phyloP scores from a whole-genome alignment of 2,329 filamentous ascomycete species.

The Stylonectria norvegica region DNA sequence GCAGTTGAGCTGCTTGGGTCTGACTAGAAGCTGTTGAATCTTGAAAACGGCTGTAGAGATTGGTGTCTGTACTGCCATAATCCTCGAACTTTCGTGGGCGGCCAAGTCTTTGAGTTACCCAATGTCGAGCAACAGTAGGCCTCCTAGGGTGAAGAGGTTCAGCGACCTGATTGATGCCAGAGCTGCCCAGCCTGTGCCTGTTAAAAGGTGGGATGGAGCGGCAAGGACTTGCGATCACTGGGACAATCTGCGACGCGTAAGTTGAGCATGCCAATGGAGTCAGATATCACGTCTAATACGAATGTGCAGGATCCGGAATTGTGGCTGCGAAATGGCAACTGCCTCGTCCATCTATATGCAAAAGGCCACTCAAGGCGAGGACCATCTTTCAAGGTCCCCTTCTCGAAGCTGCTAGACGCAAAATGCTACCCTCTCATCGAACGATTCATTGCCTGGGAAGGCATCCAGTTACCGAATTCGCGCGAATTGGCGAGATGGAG shows the following conservation, averaged over 20 bases:
- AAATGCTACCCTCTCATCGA: conserved; percentile 61
- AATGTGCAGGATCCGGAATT: conserved; percentile 63
- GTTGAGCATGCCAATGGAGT: conserved; percentile 15
- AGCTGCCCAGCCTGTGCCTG: conserved; percentile 14
- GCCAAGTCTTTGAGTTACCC: too few relatives aligned
- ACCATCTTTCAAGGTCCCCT: conserved; percentile 65
- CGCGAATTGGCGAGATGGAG: conserved; percentile 33
- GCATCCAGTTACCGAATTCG: conserved; percentile 19
- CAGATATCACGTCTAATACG: background rate
- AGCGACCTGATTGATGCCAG: conserved; percentile 30
- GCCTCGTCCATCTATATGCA: conserved; percentile 66
- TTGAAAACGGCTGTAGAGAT: too few relatives aligned
- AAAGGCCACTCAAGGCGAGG: conserved; percentile 61
- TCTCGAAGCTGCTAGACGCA: conserved; percentile 53
- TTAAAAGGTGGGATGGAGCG: conserved; percentile 52
- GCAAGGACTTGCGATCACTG: conserved; percentile 42
- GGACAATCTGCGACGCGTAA: conserved; percentile 47
- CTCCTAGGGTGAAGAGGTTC: conserved; percentile 16
- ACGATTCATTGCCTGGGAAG: conserved; percentile 41
- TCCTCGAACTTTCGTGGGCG: too few relatives aligned
- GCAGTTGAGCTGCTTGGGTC: too few relatives aligned
- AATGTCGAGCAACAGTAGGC: conserved; percentile 15
- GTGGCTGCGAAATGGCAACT: conserved; percentile 66
- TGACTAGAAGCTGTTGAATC: too few relatives aligned
- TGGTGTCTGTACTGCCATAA: too few relatives aligned